Evolutionary conservation across 192 early-diverging fungal genomes (phyloP), one percentile per base, ranked within the genome.

Genomic region (Geosiphon pyriformis): DNA sequence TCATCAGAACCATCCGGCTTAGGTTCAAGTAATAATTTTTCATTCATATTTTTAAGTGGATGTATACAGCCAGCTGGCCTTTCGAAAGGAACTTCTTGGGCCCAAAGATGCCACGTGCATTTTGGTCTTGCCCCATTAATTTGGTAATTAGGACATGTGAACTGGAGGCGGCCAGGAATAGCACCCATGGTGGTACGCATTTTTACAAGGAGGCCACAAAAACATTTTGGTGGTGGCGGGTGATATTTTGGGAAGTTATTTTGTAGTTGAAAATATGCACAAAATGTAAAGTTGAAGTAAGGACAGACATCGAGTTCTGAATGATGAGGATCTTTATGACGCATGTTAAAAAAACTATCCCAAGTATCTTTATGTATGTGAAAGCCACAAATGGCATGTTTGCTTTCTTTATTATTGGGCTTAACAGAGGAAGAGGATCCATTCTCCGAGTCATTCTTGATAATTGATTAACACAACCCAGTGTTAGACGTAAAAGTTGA

Each of bases 281-380:
- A 75, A 54, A 68, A 75, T 0, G 74, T 75, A 29, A 64, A 71
- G 32, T 75, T 75, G 58, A 75, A 75, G 29, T 48, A 68, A 7
- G 74, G 65, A 32, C 74, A 75, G 42, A 61, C 50, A 23, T 3
- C 34, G 1, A 75, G 27, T 52, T 75, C 74, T 0, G 26, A 11
- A 65, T 69, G 55, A 6, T 34, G 2, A 10, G 26, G 30, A 46
- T 65, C 30, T 6, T 69, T 25, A 27, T 56, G 10, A 10, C n/a
- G 15, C 0, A 15, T 10, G 10, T 52, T 23, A 4, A 59, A 32
- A 23, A 70, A 48, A 54, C 20, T 47, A 34, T 70, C 55, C 73
- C 73, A 74, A 11, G 65, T 33, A 26, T 59, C 50, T 18, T 70
- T 54, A 29, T 74, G 73, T 30, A 74, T 42, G 63, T 74, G 73